Base-by-base conservation (phyloP, 768 basidiomycete genomes). In the Suillus subaureus region DNA sequence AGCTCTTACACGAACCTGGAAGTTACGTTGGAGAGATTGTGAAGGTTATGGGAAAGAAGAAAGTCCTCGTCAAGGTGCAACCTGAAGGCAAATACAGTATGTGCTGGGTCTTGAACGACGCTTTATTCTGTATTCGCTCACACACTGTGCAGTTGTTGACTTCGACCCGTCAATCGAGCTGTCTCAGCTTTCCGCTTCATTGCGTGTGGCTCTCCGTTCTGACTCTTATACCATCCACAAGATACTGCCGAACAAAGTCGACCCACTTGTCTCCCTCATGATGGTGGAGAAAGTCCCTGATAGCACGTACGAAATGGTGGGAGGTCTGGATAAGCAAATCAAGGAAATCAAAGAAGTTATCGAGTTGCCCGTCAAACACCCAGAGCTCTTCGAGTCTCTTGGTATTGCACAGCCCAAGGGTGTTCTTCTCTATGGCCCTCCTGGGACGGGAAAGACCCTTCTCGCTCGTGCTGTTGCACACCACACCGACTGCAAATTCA, bases 271-370 rank as follows among this genome's bases (percentile, higher is more conserved):
- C 37, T 97, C 96, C 23, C 87, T 99, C 68, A 99, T 99, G 97
- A 98, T 99, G 96, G 97, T 99, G 13, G 97, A 99, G 80, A 99
- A 99, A 78, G 97, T 99, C 0, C 97, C 97, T 0, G 97, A 99
- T 78, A 95, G 93, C 79, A 99, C 97, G 37, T 99, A 99, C 80
- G 97, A 99, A 79, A 98, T 99, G 96, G 97, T 99, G 67, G 97
- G 97, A 26, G 97, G 97, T 70, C 86, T 99, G 65, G 97, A 99
- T 83, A 94, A 97, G 80, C 91, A 96, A 69, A 96, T 97, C 73
- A 97, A 97, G 81, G 96, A 99, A 74, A 97, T 99, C 80, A 97
- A 98, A 79, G 97, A 99, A 79, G 97, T 98, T 75, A 98, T 98
- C 78, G 96, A 98, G 78, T 80, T 97, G 31, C 96, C 97, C 43